Percentiles rank a stretch among this genome's conserved stretches.
Evolutionary conservation across 192 early-diverging fungal genomes (phyloP).

Genomic region (Umbelopsis sp.): DNA sequence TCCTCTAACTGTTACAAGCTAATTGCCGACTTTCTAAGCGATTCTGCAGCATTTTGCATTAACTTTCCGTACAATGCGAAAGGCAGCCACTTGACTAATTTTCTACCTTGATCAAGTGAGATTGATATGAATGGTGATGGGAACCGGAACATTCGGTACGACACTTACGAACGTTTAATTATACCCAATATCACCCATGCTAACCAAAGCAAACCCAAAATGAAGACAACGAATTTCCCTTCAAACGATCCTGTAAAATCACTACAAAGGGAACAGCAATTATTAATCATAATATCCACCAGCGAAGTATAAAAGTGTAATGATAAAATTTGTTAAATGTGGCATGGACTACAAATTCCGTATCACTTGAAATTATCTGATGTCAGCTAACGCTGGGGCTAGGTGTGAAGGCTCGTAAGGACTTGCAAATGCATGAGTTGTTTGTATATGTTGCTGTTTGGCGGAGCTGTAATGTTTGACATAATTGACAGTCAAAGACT

Average conservation of each 20-base stretch:
- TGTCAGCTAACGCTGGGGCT: not conserved
- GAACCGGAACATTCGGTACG: not conserved
- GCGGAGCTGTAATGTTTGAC: constrained; percentile 8
- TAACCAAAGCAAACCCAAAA: not conserved
- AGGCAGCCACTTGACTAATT: no score
- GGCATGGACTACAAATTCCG: not conserved
- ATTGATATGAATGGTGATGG: not conserved
- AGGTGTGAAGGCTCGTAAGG: not conserved
- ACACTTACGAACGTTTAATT: not conserved
- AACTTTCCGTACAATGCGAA: no score
- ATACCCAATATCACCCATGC: not conserved
- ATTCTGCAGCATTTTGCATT: no score
- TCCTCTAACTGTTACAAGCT: no score
- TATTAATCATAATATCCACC: not conserved
- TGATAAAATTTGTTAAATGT: not conserved
- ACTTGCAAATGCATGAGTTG: not conserved
- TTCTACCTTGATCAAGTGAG: no score
- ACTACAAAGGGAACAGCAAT: not conserved
- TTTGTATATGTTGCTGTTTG: constrained; percentile 19
- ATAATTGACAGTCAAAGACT: not conserved
- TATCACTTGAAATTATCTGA: not conserved
- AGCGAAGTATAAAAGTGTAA: not conserved
- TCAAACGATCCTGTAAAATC: not conserved
- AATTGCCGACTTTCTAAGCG: no score
- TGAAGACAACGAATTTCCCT: not conserved